A percentile compares a stretch with the other conserved stretches of the same genome.
These are phyloP conservation scores for Starmerella riodocensis DNA, from an alignment of 805 yeast species.

Conservation along the genomic window DNA sequence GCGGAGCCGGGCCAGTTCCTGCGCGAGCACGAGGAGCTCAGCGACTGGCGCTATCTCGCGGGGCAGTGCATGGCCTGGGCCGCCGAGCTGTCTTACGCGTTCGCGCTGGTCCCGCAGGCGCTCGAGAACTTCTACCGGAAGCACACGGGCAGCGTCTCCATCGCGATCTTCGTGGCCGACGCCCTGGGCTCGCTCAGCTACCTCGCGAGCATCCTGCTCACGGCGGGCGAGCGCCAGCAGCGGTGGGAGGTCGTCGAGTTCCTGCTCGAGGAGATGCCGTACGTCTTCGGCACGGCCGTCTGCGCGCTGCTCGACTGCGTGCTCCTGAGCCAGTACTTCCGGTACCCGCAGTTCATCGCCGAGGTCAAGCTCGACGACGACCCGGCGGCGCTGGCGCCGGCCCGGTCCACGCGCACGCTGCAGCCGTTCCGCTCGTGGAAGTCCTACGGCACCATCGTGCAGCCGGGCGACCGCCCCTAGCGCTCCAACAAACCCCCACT, in stretches of 20 bases:
- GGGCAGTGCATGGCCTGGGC: constrained; percentile 22
- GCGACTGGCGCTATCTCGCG: constrained; percentile 16
- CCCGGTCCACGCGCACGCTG: not conserved
- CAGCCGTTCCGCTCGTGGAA: constrained; percentile 9
- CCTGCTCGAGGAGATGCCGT: constrained; percentile 24
- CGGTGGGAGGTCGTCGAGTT: constrained; percentile 19
- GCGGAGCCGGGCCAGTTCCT: constrained; percentile 3
- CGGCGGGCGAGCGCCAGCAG: constrained; percentile 14
- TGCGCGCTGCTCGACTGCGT: constrained; percentile 22
- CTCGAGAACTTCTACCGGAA: constrained; percentile 27
- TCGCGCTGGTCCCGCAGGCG: constrained; percentile 32
- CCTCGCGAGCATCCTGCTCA: constrained; percentile 22
- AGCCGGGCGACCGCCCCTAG: too few species aligned
- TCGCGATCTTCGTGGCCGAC: constrained; percentile 24
- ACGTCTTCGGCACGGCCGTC: constrained; percentile 22
- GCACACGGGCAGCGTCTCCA: constrained; percentile 32
- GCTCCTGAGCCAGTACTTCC: constrained; percentile 22
- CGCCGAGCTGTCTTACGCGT: constrained; percentile 22
- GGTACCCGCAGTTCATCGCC: constrained; percentile 18
- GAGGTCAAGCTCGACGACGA: constrained; percentile 1
- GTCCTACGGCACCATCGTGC: not conserved
- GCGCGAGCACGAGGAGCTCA: constrained; percentile 1
- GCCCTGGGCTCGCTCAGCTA: constrained; percentile 22
- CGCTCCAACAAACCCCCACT: too few species aligned
- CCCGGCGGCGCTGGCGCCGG: not conserved